phyloP scores from a whole-genome alignment of 768 basidiomycete genomes.

The Mycena sanguinolenta region DNA sequence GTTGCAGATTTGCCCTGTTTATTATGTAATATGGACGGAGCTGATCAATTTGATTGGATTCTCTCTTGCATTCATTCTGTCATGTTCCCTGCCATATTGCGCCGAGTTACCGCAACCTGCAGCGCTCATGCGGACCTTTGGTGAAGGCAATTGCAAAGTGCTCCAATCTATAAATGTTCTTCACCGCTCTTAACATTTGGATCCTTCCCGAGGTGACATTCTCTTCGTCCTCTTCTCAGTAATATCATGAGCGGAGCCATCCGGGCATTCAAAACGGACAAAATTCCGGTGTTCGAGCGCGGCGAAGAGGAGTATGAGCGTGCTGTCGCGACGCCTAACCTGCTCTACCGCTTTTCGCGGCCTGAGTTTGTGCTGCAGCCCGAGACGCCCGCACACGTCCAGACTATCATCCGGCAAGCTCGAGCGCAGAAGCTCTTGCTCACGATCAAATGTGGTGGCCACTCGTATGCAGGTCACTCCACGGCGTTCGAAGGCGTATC shows the following conservation, averaged over 20 bases:
- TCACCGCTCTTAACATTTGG: not conserved
- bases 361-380: constrained; percentile 34
- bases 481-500: constrained; percentile 35
- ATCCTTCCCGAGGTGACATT: constrained; percentile 1
- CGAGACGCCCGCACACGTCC: constrained; percentile 26
- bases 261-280: constrained; percentile 22
- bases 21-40: too few species aligned
- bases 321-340: constrained; percentile 34
- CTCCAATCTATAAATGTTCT: not conserved
- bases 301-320: constrained; percentile 32
- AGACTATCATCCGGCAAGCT: constrained; percentile 26
- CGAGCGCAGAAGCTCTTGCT: constrained; percentile 22
- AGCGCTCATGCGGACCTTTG: too few species aligned
- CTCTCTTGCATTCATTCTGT: too few species aligned
- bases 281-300: constrained; percentile 26
- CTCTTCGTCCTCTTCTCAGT: constrained; percentile 11
- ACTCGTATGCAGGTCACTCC: constrained; percentile 35
- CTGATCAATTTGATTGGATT: too few species aligned
- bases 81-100: too few species aligned
- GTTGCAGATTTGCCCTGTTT: too few species aligned
- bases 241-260: constrained; percentile 44
- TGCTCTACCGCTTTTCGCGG: constrained; percentile 34
- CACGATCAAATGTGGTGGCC: constrained; percentile 36
- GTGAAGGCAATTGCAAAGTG: too few species aligned
- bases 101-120: too few species aligned